These are phyloP conservation scores for Agaricus sinodeliciosus DNA, from an alignment of 768 basidiomycete species.

Conservation along the genomic window DNA sequence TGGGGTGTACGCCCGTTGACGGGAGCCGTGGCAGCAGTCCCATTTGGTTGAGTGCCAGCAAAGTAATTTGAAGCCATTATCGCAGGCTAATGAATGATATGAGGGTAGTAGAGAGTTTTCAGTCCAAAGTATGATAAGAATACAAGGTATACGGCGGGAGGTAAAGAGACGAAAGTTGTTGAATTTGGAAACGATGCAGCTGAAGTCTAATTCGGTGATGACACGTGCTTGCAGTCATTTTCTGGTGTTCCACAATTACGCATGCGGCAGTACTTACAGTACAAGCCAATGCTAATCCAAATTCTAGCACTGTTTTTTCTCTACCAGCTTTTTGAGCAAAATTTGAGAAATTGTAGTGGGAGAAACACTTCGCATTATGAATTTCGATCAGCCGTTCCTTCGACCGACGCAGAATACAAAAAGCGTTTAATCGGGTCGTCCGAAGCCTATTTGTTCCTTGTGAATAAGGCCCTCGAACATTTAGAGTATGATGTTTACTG, in stretches of 20 bases:
- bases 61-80: slow-evolving; percentile 7
- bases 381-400: too few relatives aligned
- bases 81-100: neutral
- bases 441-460: too few relatives aligned
- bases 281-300: neutral
- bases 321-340: too few relatives aligned
- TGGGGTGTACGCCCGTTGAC: slow-evolving; percentile 18
- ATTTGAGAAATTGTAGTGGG: too few relatives aligned
- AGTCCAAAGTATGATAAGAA: too few relatives aligned
- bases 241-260: neutral
- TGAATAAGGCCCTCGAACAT: too few relatives aligned
- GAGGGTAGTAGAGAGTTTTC: neutral
- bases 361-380: too few relatives aligned
- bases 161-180: slow-evolving; percentile 10
- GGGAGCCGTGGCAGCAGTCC: slow-evolving; percentile 3
- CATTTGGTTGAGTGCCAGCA: neutral
- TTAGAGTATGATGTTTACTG: too few relatives aligned
- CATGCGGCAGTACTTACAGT: too few relatives aligned
- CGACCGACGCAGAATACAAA: too few relatives aligned
- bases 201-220: neutral
- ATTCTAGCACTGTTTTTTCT: too few relatives aligned
- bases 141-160: neutral
- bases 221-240: slow-evolving; percentile 14
- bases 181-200: slow-evolving; percentile 1
- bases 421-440: too few relatives aligned